Conservation (phyloP, 108 stramenopile species). For the Parietichytrium sp. region DNA sequence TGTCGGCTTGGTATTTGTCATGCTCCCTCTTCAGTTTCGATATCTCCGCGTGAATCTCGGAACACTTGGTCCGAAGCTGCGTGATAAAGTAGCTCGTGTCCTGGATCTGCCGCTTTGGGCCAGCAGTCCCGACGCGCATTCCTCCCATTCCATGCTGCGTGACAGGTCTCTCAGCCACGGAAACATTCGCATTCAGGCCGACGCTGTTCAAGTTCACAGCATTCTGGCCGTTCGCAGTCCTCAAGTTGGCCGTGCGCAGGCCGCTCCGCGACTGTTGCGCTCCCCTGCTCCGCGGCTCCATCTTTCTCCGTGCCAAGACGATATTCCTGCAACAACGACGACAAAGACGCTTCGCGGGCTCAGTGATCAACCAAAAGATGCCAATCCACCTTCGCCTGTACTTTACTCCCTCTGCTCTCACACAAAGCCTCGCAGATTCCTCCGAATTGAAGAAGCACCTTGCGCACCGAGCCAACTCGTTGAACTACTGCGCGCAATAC, state of each 20-base stretch:
- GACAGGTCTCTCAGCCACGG: constrained; percentile 65
- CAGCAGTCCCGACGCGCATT: constrained; percentile 54
- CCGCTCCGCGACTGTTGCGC: not conserved
- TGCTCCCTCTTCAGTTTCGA: constrained; percentile 45
- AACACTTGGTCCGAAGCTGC: constrained; percentile 54
- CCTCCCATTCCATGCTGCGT: constrained; percentile 67
- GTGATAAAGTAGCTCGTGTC: constrained; percentile 63
- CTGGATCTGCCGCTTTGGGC: constrained; percentile 64
- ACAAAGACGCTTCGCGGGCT: not conserved
- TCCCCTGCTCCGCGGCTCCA: too few species aligned
- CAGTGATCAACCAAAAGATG: not conserved
- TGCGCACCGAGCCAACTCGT: too few species aligned
- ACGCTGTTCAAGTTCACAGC: constrained; percentile 41
- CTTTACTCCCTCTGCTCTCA: too few species aligned
- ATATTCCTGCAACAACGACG: too few species aligned
- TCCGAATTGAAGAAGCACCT: too few species aligned
- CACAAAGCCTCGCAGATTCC: too few species aligned
- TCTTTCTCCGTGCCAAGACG: too few species aligned
- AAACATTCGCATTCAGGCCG: constrained; percentile 56
- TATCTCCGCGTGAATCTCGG: constrained; percentile 43
- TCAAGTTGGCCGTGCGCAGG: not conserved
- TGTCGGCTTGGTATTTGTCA: not conserved
- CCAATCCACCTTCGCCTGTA: too few species aligned
- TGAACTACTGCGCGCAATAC: too few species aligned
- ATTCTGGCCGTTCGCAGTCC: not conserved